A percentile compares a stretch with the other conserved stretches of the same genome.
phyloP scores from a whole-genome alignment of 2,329 filamentous ascomycete species.

The Bipolaris oryzae region DNA sequence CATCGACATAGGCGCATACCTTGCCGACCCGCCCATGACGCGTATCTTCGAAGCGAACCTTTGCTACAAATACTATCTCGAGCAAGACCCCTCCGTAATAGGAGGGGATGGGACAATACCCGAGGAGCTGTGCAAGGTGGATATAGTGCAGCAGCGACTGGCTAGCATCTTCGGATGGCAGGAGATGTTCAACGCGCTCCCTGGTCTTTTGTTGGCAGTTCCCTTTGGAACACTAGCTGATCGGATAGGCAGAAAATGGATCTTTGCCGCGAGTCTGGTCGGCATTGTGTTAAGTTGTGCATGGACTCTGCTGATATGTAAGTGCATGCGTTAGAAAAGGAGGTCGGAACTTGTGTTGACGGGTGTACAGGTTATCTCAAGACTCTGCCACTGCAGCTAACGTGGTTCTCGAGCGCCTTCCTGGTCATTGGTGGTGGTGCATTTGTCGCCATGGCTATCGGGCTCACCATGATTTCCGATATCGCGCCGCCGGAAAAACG shows the following conservation, averaged over 20 bases:
- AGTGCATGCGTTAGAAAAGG: constrained; percentile 2
- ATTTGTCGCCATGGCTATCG: constrained; percentile 55
- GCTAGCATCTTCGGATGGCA: constrained; percentile 59
- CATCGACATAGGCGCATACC: constrained; percentile 54
- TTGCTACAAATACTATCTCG: constrained; percentile 54
- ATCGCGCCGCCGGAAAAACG: constrained; percentile 56
- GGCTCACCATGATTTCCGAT: constrained; percentile 59
- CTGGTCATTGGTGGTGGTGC: constrained; percentile 56
- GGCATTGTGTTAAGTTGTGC: constrained; percentile 47
- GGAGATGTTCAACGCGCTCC: constrained; percentile 55
- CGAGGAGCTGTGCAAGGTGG: constrained; percentile 58
- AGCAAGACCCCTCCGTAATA: constrained; percentile 53
- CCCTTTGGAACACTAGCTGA: constrained; percentile 59
- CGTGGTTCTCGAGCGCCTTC: constrained; percentile 56
- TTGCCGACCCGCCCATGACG: constrained; percentile 54
- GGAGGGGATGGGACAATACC: constrained; percentile 50
- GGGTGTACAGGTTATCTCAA: constrained; percentile 38
- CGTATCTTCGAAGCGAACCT: constrained; percentile 58
- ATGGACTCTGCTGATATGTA: constrained; percentile 45
- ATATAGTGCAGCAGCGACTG: constrained; percentile 55
- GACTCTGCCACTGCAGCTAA: constrained; percentile 52
- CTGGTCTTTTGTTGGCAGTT: constrained; percentile 55
- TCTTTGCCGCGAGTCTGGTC: constrained; percentile 51
- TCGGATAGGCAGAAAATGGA: constrained; percentile 54
- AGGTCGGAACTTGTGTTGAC: constrained; percentile 9